These are phyloP conservation scores for Guyanaporus albipodus DNA, from an alignment of 768 basidiomycete genomes.

Conservation along the genomic window DNA sequence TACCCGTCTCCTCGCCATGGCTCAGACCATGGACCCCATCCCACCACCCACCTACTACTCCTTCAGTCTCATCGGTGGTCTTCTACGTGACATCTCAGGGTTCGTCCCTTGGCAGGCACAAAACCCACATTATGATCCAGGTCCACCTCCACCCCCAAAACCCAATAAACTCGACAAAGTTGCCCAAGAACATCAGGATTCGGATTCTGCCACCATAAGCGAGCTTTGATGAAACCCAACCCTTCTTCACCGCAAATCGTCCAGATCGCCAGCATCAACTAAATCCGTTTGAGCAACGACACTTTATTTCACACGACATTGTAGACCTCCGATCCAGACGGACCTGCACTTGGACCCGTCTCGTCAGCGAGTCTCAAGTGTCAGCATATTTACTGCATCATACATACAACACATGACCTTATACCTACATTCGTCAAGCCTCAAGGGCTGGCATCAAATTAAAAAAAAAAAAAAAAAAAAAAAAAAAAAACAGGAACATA, in stretches of 20 bases:
- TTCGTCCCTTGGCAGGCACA: constrained; percentile 45
- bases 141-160: constrained; percentile 55
- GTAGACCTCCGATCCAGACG: background rate
- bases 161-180: constrained; percentile 18
- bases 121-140: constrained; percentile 72
- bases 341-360: too few species aligned
- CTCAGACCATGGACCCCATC: constrained; percentile 30
- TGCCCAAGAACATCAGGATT: background rate
- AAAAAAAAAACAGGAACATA: too few species aligned
- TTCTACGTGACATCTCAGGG: constrained; percentile 38
- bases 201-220: background rate
- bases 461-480: too few species aligned
- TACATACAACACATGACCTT: too few species aligned
- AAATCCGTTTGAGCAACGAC: background rate
- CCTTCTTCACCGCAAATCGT: too few species aligned
- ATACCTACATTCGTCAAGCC: too few species aligned
- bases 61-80: constrained; percentile 51
- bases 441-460: too few species aligned
- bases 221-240: too few species aligned
- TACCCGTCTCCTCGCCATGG: constrained; percentile 42
- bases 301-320: background rate
- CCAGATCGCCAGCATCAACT: too few species aligned
- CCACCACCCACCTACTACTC: constrained; percentile 45
- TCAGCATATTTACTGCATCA: too few species aligned
- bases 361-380: too few species aligned